A percentile compares a stretch with the other conserved stretches of the same genome.
phyloP scores from a whole-genome alignment of 371 early-diverging fungal genomes.

The Mucor saturninus region DNA sequence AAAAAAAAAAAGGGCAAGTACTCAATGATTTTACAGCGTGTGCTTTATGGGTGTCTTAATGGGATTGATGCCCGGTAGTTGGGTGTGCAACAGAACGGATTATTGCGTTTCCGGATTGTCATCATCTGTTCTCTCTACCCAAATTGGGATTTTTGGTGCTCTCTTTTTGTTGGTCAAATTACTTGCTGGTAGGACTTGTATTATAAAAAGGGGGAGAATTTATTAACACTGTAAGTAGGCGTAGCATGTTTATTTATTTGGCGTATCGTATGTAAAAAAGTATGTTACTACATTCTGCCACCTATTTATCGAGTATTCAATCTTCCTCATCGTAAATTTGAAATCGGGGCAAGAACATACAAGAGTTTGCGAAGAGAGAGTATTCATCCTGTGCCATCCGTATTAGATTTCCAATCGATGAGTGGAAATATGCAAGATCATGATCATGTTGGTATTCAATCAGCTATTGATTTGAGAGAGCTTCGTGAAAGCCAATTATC shows the following conservation, averaged over 20 bases:
- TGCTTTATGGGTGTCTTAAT: conserved; percentile 75
- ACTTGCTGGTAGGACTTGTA: conserved; percentile 30
- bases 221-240: conserved; percentile 25
- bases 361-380: conserved; percentile 61
- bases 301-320: conserved; percentile 69
- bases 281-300: conserved; percentile 60
- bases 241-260: conserved; percentile 66
- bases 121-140: conserved; percentile 44
- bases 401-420: conserved; percentile 61
- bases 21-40: conserved; percentile 41
- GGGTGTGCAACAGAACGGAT: conserved; percentile 52
- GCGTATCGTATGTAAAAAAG: conserved; percentile 66
- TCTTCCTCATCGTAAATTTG: conserved; percentile 62
- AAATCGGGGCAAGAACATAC: conserved; percentile 64
- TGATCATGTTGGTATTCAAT: conserved; percentile 60
- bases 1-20: too few relatives aligned
- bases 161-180: conserved; percentile 51
- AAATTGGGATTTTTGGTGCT: conserved; percentile 27
- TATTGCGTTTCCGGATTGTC: conserved; percentile 42
- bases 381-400: conserved; percentile 68
- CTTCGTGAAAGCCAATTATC: conserved; percentile 37
- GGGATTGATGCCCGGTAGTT: conserved; percentile 71
- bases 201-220: conserved; percentile 27
- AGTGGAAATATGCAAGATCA: conserved; percentile 50
- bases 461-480: conserved; percentile 63